Base-by-base conservation (phyloP, 2,329 filamentous ascomycete species). In the Hymenotorrendiella dingleyae region DNA sequence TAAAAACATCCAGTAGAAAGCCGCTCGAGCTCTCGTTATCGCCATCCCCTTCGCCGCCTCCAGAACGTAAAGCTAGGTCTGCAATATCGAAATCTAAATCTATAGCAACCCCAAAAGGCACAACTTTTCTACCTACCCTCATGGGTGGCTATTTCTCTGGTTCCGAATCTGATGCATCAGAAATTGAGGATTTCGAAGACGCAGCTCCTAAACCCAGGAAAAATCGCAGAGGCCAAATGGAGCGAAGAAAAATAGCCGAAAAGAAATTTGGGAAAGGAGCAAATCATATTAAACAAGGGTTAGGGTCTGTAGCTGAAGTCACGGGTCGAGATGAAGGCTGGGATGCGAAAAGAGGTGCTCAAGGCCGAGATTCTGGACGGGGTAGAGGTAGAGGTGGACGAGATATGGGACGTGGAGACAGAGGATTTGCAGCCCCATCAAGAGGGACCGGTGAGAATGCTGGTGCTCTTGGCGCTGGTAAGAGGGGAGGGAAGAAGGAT, bases 61-160 rank as follows among this genome's bases (percentile, higher is more conserved):
- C 47, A 11, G 35, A 46, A 14, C 39, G 41, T 12, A 51, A 51
- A 45, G 34, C 29, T 7, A 32, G 14, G 19, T 40, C 34, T 33
- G 55, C 58, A 6, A 42, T 10, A 42, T 4, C 45, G 26, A 52
- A 46, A 42, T 4, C 33, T 11, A 14, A 39, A 20, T 20, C 50
- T 2, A 35, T 36, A 11, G 46, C 52, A 37, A 29, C 44, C 17
- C 44, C 41, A 6, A 46, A 46, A 10, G 46, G 45, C 7, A 77
- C 84, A 0, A 76, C 76, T 0, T 88, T 89, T 59, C 67, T 93
- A 2, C 86, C 86, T 0, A 80, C 81, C 1, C 74, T 93, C 12
- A 86, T 87, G 74, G 82, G 80, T 16, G 84, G 84, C 43, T 94
- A 91, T 65, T 76, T 86, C 55, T 88, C 84, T 2, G 85, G 84